Evolutionary conservation across 83 land plant genomes (phyloP), one percentile per base, ranked within the genome.

Genomic region (Larix sibirica): DNA sequence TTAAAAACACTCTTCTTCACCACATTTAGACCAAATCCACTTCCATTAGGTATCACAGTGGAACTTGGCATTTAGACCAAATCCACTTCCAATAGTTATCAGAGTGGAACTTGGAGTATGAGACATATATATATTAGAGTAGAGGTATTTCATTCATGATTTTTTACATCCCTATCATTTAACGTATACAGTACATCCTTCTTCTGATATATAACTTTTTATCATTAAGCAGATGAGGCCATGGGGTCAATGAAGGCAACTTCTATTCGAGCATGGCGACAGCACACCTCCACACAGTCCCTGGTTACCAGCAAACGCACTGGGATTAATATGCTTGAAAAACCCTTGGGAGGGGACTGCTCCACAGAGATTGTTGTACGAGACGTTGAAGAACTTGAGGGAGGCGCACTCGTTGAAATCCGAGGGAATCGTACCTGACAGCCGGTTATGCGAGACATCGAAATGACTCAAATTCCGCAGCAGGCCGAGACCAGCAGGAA

Each of bases 371-470:
- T 23, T 23, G 47, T 77, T 77, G 36, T 58, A 33, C 6, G 95
- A 16, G 88, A 60, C 40, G 93, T 82, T 81, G n/a, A n/a, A 64
- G 92, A 94, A 80, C 84, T 85, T 16, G 88, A 86, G 36, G 85
- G 67, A n/a, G 71, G 31, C 14, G 93, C 78, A 79, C 42, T 79
- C 18, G 81, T 20, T 23, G 7, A 63, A 23, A 6, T 47, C 78
- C 44, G 59, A 54, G 4, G 95, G 93, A 31, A 94, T 81, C 12
- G 85, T 87, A 31, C 96, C 96, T 36, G 93, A 33, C 79, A 94
- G 73, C 44, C 65, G 81, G 77, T 94, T 94, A 68, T 86, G 84
- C 36, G 81, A 68, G 18, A 94, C 73, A 82, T 92, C 94, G 58
- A 94, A 68, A 68, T 82, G 70, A 21, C 76, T 71, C 58, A 86